Evolutionary conservation across 2,329 filamentous ascomycete species (phyloP), one percentile per base, ranked within the genome.

Genomic region (Talaromyces sp.): DNA sequence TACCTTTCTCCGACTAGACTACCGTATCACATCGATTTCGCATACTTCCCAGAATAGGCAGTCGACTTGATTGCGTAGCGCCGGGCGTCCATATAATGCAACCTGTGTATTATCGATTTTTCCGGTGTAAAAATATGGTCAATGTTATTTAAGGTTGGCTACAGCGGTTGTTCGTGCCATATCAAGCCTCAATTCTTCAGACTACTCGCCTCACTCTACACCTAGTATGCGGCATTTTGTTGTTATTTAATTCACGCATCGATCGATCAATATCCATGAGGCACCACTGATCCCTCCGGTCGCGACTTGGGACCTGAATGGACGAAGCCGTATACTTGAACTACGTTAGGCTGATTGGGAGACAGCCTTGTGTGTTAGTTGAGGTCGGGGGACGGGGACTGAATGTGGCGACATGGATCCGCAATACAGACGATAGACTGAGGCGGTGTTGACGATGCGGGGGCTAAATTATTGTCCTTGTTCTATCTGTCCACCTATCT

Each of bases 201-300:
- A 47, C 41, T 60, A 60, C 41, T 43, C 57, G 57, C 57, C 57
- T 60, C 57, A 60, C 37, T 60, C 41, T 47, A 33, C 27, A 33
- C 35, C 17, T 15, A 19, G 13, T 19, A 47, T 60, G 57, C 57
- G 57, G 57, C 41, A 60, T 60, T 60, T 60, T 60, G 57, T 60
- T 27, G 1, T 27, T 35, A 11, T 22, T 56, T 54, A 22, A 56
- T 37, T 39, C 19, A 54, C 52, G 37, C 52, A 54, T 35, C 17
- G 9, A 52, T 13, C 25, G 17, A 35, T 19, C 15, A 19, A 54
- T 54, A 54, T 10, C 10, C 5, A 15, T 22, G 27, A 17, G n/a
- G n/a, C 19, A 54, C 31, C 4, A 33, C 19, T 19, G 49, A 54
- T 19, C 4, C 17, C 19, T 54, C 10, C 11, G 25, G 15, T 56